Base-by-base conservation (phyloP, 371 early-diverging fungal species). In the Phascolomyces articulosus region DNA sequence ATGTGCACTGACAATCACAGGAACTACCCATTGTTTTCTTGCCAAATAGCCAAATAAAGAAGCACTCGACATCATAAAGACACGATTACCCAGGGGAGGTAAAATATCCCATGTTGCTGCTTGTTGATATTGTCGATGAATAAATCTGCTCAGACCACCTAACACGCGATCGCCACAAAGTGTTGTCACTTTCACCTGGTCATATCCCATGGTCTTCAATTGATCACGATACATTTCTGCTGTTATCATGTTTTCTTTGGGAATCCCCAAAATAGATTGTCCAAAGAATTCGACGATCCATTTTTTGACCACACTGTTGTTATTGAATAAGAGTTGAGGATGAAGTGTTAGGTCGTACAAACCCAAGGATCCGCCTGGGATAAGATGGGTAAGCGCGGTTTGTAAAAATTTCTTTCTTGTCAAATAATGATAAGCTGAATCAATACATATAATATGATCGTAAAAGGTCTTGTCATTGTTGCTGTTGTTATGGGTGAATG, bases 351-450 rank as follows among this genome's bases (percentile, higher is more conserved):
- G 57, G 63, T 83, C 83, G 34, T 70, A 79, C 10, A 83, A 41
- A 9, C 85, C 67, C 61, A 87, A 8, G 24, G 64, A n/a, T 29
- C 86, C 83, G n/a, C 65, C 66, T 2, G 75, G 65, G 4, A 60
- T 44, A 15, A 85, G 71, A 1, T 69, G 59, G 8, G 40, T 31
- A 18, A 65, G 58, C 2, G 77, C 79, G 6, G 69, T 69, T 18
- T 66, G 62, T 9, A 87, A 60, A 31, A 87, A 87, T 3, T 67
- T 47, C 68, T 78, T 79, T 1, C 86, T 83, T 0, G 87, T 85
- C 28, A 71, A 62, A 64, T 78, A 87, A 48, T 87, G 87, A 40
- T 85, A 85, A 0, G 87, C 87, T 0, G 86, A 82, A 62, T 87
- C 87, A 38, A 87, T 80, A 4, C 80, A 79, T 15, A 84, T 6